Evolutionary conservation across 1,284 basidiomycete genomes (phyloP).

Genomic region (Ustilago bromivora): DNA sequence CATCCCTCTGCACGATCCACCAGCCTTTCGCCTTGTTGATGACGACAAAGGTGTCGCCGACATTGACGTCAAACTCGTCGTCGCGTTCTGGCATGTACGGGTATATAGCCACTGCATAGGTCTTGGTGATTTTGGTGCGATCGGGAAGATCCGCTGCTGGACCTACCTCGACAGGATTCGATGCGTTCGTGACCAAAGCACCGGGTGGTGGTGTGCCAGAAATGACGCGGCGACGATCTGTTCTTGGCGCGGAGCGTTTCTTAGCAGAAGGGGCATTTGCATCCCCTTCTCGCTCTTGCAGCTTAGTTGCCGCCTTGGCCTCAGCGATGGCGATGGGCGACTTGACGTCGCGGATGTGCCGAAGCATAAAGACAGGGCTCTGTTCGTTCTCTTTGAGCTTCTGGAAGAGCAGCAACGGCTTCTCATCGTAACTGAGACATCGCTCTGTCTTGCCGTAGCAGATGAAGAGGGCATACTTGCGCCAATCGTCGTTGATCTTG

Average conservation of each 20-base stretch:
- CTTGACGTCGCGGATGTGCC: slow-evolving; percentile 95
- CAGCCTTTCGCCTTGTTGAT: slow-evolving; percentile 93
- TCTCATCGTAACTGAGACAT: slow-evolving; percentile 97
- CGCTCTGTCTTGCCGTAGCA: slow-evolving; percentile 92
- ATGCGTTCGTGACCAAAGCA: slow-evolving; percentile 25
- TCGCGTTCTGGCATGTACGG: slow-evolving; percentile 96
- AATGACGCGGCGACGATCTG: slow-evolving; percentile 41
- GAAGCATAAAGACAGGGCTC: slow-evolving; percentile 98
- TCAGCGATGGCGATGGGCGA: slow-evolving; percentile 77
- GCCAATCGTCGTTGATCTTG: slow-evolving; percentile 98
- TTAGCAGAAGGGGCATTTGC: slow-evolving; percentile 6
- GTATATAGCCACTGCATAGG: slow-evolving; percentile 90
- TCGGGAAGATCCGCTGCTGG: slow-evolving; percentile 54
- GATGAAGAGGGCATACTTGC: slow-evolving; percentile 98
- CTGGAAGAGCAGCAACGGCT: slow-evolving; percentile 94
- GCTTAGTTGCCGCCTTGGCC: slow-evolving; percentile 58
- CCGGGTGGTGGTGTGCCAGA: slow-evolving; percentile 37
- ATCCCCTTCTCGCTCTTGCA: slow-evolving; percentile 34
- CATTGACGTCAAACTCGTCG: slow-evolving; percentile 96
- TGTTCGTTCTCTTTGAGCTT: slow-evolving; percentile 96
- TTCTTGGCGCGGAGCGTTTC: slow-evolving; percentile 30
- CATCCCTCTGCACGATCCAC: slow-evolving; percentile 97
- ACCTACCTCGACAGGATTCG: slow-evolving; percentile 48
- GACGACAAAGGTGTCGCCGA: slow-evolving; percentile 83
- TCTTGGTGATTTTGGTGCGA: slow-evolving; percentile 31